Conservation (phyloP, 2,329 filamentous ascomycete species). For the Trichophyton equinum region DNA sequence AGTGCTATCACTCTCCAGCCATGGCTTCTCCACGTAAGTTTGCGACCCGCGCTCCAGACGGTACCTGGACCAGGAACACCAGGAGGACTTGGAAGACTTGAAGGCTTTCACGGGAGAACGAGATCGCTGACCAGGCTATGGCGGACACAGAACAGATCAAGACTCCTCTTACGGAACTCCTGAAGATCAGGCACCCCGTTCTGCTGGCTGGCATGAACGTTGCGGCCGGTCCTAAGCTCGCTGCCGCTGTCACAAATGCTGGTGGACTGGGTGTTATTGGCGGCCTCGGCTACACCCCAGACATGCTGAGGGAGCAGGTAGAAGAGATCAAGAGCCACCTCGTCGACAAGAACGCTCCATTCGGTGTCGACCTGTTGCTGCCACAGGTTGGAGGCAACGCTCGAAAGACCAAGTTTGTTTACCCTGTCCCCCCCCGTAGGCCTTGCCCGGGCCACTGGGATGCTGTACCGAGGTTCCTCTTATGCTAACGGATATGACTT, state of each 20-base stretch:
- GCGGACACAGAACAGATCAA: slow-evolving; percentile 61
- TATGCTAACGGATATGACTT: slow-evolving; percentile 8
- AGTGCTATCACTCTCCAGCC: slow-evolving; percentile 9
- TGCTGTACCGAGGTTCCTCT: not conserved
- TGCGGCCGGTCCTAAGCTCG: slow-evolving; percentile 88
- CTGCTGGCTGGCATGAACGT: slow-evolving; percentile 99
- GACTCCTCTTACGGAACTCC: slow-evolving; percentile 85
- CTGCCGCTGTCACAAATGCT: slow-evolving; percentile 91
- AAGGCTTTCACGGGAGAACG: slow-evolving; percentile 13
- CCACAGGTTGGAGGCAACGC: slow-evolving; percentile 91
- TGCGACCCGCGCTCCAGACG: slow-evolving; percentile 10
- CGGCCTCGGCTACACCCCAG: slow-evolving; percentile 80
- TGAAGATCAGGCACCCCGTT: slow-evolving; percentile 95
- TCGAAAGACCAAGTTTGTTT: slow-evolving; percentile 71
- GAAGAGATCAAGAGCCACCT: slow-evolving; percentile 83
- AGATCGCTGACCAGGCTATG: not conserved
- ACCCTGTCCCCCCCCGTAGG: not conserved
- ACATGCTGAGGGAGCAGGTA: slow-evolving; percentile 93
- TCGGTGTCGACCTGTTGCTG: slow-evolving; percentile 85
- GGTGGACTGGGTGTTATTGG: slow-evolving; percentile 94
- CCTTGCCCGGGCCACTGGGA: not conserved
- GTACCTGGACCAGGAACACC: slow-evolving; percentile 5
- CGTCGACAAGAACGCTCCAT: slow-evolving; percentile 81
- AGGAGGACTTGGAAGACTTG: not conserved
- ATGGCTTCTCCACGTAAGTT: slow-evolving; percentile 74